Percentiles rank a stretch among this genome's conserved stretches.
Conservation (phyloP, 2,329 filamentous ascomycete species). For the Penicillium fuscoglaucum region DNA sequence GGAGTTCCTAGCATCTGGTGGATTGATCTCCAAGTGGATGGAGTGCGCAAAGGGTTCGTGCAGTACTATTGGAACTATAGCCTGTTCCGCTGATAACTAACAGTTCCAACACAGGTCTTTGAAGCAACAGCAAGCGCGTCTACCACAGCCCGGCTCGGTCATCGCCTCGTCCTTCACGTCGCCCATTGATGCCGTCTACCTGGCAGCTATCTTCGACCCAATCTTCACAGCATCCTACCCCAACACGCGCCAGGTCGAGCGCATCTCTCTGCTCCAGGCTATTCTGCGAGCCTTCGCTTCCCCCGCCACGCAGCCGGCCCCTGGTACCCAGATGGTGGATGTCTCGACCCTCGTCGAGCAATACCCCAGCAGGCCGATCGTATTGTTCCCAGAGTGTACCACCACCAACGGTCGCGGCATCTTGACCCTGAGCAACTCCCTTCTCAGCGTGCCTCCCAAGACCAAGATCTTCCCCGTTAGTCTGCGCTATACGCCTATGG, state of each 20-base stretch:
- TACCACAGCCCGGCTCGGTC: constrained; percentile 76
- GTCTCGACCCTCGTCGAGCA: constrained; percentile 62
- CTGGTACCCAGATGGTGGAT: constrained; percentile 56
- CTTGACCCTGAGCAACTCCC: constrained; percentile 74
- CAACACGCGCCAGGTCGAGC: constrained; percentile 68
- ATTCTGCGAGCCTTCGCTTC: constrained; percentile 70
- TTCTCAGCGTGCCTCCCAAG: constrained; percentile 65
- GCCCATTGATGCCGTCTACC: constrained; percentile 88
- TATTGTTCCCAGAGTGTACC: constrained; percentile 89
- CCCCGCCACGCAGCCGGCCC: constrained; percentile 52
- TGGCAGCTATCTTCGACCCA: constrained; percentile 94
- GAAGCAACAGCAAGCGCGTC: constrained; percentile 68
- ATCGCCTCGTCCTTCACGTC: constrained; percentile 91
- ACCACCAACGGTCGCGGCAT: constrained; percentile 93
- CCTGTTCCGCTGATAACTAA: neutral
- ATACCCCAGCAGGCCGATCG: constrained; percentile 74
- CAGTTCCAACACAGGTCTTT: constrained; percentile 52
- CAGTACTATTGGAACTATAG: neutral
- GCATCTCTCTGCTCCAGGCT: constrained; percentile 73
- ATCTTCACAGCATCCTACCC: constrained; percentile 89
- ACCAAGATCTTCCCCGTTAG: constrained; percentile 87
- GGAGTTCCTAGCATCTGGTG: constrained; percentile 93
- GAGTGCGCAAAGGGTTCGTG: constrained; percentile 80
- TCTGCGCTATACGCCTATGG: constrained; percentile 81
- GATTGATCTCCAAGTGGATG: constrained; percentile 97